These are phyloP conservation scores for Trichoderma lentiforme DNA, from an alignment of 2,329 filamentous ascomycete genomes.

Conservation along the genomic window DNA sequence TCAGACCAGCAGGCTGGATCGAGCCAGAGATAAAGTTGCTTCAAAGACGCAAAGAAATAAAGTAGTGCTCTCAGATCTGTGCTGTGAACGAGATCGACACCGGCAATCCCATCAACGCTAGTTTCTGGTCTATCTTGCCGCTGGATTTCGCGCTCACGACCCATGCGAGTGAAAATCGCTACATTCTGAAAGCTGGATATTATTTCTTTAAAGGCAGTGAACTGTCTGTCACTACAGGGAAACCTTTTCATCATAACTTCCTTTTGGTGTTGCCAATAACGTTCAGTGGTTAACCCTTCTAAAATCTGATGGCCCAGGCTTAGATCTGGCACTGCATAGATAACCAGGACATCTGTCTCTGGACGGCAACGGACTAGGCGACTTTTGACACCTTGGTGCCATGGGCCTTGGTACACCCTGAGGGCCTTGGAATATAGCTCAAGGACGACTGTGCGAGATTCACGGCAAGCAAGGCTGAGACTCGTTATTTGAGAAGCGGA, in stretches of 20 bases:
- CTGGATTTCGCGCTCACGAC: not conserved
- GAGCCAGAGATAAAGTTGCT: not conserved
- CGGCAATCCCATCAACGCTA: not conserved
- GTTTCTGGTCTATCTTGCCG: not conserved
- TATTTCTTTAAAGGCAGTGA: not conserved
- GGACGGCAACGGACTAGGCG: not conserved
- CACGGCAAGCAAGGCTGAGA: not conserved
- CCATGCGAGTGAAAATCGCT: not conserved
- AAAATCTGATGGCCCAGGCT: not conserved
- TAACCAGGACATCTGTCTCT: not conserved
- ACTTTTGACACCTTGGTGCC: not conserved
- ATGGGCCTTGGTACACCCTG: not conserved
- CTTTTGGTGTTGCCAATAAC: not conserved
- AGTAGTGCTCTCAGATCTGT: not conserved
- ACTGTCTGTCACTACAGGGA: not conserved
- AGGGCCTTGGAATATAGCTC: not conserved
- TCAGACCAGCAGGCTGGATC: not conserved
- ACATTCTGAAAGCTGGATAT: not conserved
- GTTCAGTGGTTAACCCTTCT: not conserved
- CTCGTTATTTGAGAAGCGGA: not conserved
- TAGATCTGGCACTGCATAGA: not conserved
- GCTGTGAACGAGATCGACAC: not conserved
- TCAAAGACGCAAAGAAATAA: not conserved
- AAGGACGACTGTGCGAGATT: not conserved
- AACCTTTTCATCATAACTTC: not conserved